Conservation (phyloP, 176 grass and related monocot genomes). For the Rhipidocladum racemiflorum region DNA sequence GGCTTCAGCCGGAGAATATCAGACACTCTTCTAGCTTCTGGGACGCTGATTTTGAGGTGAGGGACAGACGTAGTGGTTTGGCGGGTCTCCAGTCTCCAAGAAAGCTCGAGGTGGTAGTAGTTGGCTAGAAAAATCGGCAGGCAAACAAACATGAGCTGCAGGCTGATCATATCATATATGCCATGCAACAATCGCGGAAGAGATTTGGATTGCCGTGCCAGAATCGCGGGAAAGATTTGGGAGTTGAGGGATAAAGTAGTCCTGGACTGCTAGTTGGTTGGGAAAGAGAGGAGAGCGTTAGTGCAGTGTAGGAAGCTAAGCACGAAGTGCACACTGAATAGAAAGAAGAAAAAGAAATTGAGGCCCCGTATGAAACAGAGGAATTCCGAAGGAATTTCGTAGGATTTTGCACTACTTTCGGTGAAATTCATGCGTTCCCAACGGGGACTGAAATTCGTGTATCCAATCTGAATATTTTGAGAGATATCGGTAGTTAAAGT, state of each 20-base stretch:
- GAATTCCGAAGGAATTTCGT: no score
- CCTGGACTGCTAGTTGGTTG: neutral
- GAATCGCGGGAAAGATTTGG: no score
- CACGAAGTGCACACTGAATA: neutral
- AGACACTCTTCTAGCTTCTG: neutral
- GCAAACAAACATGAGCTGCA: constrained; percentile 2
- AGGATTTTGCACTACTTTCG: no score
- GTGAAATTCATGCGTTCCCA: no score
- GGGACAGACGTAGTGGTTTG: neutral
- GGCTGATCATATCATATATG: neutral
- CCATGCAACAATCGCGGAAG: neutral
- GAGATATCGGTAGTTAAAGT: no score
- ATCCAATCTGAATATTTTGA: no score
- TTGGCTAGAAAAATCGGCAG: neutral
- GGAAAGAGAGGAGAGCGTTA: neutral
- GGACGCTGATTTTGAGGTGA: constrained; percentile 22
- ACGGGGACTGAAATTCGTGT: no score
- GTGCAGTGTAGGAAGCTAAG: neutral
- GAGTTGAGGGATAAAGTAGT: constrained; percentile 9
- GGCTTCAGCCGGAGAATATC: neutral
- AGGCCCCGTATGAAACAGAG: no score
- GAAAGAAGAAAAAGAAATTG: neutral
- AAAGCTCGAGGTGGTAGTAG: neutral
- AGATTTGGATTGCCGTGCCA: neutral
- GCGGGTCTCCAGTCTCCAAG: neutral